Conservation (phyloP, 1,284 basidiomycete genomes). For the Leccinum colubrinum region DNA sequence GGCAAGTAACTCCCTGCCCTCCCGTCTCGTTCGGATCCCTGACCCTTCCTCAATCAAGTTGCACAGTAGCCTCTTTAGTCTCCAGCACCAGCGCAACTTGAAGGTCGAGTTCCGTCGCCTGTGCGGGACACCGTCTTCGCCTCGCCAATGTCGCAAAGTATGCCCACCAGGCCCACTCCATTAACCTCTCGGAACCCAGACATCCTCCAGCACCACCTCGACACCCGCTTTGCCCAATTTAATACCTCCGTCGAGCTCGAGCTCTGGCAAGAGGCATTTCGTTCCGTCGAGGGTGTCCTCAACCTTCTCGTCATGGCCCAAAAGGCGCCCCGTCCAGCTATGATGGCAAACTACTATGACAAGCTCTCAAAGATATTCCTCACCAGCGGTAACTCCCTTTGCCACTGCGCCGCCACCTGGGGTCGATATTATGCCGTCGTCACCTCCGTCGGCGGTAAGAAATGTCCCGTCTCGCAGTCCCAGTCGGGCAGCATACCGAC, state of each 20-base stretch:
- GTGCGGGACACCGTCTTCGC: constrained; percentile 93
- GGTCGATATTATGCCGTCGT: constrained; percentile 37
- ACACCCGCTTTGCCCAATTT: constrained; percentile 96
- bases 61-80: constrained; percentile 95
- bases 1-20: constrained; percentile 44
- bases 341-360: no score
- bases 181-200: constrained; percentile 96
- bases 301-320: no score
- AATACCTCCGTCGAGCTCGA: constrained; percentile 97
- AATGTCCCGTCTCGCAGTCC: no score
- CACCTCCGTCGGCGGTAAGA: constrained; percentile 42
- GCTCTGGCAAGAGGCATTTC: constrained; percentile 84
- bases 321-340: no score
- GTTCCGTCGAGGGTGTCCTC: no score
- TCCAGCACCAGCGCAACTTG: constrained; percentile 74
- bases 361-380: no score
- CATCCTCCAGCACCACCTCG: constrained; percentile 69
- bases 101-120: constrained; percentile 96
- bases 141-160: constrained; percentile 96
- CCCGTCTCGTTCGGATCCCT: not conserved
- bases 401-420: constrained; percentile 77
- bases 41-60: constrained; percentile 63
- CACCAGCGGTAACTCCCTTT: constrained; percentile 72
- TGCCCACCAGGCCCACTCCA: constrained; percentile 92
- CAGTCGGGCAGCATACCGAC: no score